Percentiles rank a stretch among this genome's conserved stretches.
These are phyloP conservation scores for Dendrobium nobile DNA, from an alignment of 106 monocot species.

Conservation along the genomic window DNA sequence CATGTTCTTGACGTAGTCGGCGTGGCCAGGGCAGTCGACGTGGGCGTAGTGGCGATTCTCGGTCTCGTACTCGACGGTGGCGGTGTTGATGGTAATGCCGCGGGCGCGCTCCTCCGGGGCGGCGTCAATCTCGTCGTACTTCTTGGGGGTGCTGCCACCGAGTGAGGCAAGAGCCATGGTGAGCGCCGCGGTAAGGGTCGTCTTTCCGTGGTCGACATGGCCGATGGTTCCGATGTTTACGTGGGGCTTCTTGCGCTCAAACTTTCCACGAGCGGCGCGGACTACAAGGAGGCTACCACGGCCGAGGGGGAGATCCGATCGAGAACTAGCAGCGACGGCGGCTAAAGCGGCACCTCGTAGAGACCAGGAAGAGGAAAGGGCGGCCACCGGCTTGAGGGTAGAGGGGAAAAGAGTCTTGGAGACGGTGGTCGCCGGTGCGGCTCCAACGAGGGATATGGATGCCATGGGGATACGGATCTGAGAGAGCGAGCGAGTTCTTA, in stretches of 20 bases:
- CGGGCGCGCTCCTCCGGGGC: constrained; percentile 76
- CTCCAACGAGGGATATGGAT: constrained; percentile 13
- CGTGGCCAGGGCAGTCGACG: too few species aligned
- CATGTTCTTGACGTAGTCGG: too few species aligned
- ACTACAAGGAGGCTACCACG: constrained; percentile 20
- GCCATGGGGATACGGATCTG: not conserved
- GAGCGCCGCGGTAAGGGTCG: constrained; percentile 59
- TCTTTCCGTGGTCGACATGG: constrained; percentile 74
- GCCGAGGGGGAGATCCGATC: not conserved
- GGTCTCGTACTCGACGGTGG: constrained; percentile 77
- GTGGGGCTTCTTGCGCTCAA: constrained; percentile 10
- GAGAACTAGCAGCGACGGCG: too few species aligned
- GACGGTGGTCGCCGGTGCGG: constrained; percentile 10
- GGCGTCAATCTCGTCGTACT: constrained; percentile 78
- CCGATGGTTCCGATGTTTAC: constrained; percentile 1
- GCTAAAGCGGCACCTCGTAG: not conserved
- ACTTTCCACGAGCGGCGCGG: constrained; percentile 38
- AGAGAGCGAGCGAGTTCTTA: too few species aligned
- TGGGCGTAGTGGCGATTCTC: constrained; percentile 39
- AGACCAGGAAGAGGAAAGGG: not conserved
- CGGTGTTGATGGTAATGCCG: constrained; percentile 80
- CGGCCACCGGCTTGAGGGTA: constrained; percentile 1
- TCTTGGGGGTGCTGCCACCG: constrained; percentile 40
- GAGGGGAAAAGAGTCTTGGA: constrained; percentile 11
- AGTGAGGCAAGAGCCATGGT: constrained; percentile 51